Conservation (phyloP, 1,284 basidiomycete species). For the Apiotrichum sp. region DNA sequence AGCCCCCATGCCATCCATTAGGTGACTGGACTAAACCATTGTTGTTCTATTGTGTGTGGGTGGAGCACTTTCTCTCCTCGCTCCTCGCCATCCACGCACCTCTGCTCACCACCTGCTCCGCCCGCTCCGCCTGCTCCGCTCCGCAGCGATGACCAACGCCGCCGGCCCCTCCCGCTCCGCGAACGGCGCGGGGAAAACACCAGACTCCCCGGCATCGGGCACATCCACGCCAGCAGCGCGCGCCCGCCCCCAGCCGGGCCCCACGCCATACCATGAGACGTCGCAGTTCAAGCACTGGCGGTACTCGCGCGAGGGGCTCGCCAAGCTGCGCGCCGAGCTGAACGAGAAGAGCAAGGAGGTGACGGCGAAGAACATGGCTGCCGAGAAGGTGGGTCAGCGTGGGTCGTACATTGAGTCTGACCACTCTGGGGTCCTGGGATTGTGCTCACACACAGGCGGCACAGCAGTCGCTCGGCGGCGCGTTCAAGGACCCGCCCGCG, state of each 20-base stretch:
- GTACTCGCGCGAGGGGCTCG: constrained; percentile 64
- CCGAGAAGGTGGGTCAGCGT: constrained; percentile 60
- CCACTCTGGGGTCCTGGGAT: neutral
- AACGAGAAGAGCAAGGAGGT: constrained; percentile 68
- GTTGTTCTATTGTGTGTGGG: no score
- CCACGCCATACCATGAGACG: constrained; percentile 65
- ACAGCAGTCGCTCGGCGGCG: constrained; percentile 7
- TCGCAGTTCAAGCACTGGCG: constrained; percentile 85
- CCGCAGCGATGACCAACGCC: neutral
- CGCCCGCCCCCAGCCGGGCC: constrained; percentile 12
- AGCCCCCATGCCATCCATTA: no score
- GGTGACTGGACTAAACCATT: no score
- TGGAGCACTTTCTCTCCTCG: no score
- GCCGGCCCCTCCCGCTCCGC: neutral
- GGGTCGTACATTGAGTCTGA: no score
- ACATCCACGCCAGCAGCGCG: neutral
- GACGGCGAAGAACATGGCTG: constrained; percentile 68
- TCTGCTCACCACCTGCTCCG: no score
- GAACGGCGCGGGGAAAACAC: neutral
- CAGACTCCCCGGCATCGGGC: neutral
- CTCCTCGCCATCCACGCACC: no score
- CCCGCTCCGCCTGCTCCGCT: no score
- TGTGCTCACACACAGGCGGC: constrained; percentile 6
- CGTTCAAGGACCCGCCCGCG: constrained; percentile 14
- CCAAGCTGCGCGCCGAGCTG: constrained; percentile 56